A percentile compares a stretch with the other conserved stretches of the same genome.
phyloP scores from a whole-genome alignment of 768 basidiomycete species.

The Hypsizygus marmoreus region DNA sequence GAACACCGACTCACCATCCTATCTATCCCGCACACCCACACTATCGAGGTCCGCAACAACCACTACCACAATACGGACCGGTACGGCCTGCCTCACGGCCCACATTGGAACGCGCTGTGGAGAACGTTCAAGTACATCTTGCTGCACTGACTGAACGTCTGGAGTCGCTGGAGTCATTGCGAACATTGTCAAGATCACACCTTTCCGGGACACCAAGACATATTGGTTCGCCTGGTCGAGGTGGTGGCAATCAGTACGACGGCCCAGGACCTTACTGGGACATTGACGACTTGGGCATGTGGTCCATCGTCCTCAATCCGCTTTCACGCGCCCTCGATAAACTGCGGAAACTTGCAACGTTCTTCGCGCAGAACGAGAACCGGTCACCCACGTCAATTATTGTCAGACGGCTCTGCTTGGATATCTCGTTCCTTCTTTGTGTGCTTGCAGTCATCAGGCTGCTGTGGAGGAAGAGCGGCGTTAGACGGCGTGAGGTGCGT shows the following conservation, averaged over 20 bases:
- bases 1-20: constrained; percentile 34
- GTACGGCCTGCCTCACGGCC: constrained; percentile 48
- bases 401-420: constrained; percentile 73
- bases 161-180: constrained; percentile 62
- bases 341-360: constrained; percentile 51
- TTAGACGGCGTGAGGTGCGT: constrained; percentile 67
- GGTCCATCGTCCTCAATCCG: constrained; percentile 73
- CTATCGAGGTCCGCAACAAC: constrained; percentile 35
- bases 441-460: constrained; percentile 58
- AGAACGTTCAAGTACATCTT: constrained; percentile 78
- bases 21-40: constrained; percentile 36
- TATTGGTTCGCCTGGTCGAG: constrained; percentile 39
- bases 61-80: constrained; percentile 36
- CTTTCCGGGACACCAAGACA: constrained; percentile 40
- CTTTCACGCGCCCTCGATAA: constrained; percentile 50
- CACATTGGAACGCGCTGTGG: constrained; percentile 73
- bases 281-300: constrained; percentile 81
- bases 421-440: constrained; percentile 72
- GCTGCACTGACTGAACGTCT: constrained; percentile 82
- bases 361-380: constrained; percentile 61
- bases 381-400: constrained; percentile 69
- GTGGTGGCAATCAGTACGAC: constrained; percentile 45
- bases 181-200: constrained; percentile 39
- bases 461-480: constrained; percentile 69
- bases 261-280: constrained; percentile 55